Percentiles rank a stretch among this genome's conserved stretches.
Evolutionary conservation across 2,329 filamentous ascomycete species (phyloP).

Genomic region (Colletotrichum gigasporum): DNA sequence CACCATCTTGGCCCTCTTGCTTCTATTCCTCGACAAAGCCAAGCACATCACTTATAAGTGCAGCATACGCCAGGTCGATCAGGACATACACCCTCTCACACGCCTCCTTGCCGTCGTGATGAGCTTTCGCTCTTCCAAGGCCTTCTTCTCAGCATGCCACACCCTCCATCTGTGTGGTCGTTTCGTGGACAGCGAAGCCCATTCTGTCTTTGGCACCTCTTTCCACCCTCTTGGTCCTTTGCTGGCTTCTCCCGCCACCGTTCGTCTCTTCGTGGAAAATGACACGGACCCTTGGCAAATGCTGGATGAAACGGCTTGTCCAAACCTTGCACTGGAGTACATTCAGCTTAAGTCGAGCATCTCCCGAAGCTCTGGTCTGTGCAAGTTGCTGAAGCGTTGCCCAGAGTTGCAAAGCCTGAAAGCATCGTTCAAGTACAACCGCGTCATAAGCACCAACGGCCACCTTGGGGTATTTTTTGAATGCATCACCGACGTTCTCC

Average conservation of each 20-base stretch:
- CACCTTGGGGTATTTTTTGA: too few species aligned
- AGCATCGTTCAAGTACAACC: not conserved
- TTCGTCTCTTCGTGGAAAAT: not conserved
- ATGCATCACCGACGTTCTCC: constrained; percentile 14
- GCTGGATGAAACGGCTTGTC: not conserved
- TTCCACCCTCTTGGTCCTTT: not conserved
- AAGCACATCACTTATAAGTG: too few species aligned
- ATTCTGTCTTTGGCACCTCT: not conserved
- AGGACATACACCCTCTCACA: too few species aligned
- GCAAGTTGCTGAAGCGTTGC: constrained; percentile 12
- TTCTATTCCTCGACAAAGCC: not conserved
- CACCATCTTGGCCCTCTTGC: constrained; percentile 1
- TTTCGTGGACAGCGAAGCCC: not conserved
- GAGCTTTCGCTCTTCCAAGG: not conserved
- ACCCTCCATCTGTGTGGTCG: too few species aligned
- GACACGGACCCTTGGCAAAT: not conserved
- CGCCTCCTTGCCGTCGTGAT: too few species aligned
- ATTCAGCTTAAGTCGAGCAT: not conserved
- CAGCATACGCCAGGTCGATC: too few species aligned
- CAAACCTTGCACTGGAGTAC: not conserved
- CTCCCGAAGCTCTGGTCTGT: not conserved
- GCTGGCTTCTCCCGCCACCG: not conserved
- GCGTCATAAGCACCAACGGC: too few species aligned
- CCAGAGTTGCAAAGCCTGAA: constrained; percentile 3
- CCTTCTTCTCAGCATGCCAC: not conserved